Evolutionary conservation across 345 rosid genomes (phyloP).

Genomic region (Laguncularia racemosa): DNA sequence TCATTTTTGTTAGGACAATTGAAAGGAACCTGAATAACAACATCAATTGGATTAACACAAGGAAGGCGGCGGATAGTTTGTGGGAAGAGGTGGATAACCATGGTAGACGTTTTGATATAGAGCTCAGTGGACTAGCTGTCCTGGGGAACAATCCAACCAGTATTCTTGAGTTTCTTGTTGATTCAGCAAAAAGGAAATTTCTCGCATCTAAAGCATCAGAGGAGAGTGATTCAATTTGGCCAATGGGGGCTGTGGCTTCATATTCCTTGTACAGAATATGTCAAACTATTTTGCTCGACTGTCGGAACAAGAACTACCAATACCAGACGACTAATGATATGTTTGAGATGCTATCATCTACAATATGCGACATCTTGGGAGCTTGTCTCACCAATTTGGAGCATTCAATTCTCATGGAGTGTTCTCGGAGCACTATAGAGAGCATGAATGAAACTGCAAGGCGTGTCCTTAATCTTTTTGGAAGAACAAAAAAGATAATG

Average conservation of each 20-base stretch:
- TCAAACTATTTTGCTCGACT: constrained; percentile 39
- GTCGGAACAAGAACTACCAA: constrained; percentile 14
- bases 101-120: constrained; percentile 61
- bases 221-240: constrained; percentile 44
- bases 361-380: constrained; percentile 57
- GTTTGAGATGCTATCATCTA: constrained; percentile 29
- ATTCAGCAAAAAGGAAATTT: constrained; percentile 5
- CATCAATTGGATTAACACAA: constrained; percentile 29
- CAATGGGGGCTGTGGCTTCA: constrained; percentile 53
- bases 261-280: constrained; percentile 76
- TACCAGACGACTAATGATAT: constrained; percentile 22
- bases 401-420: constrained; percentile 38
- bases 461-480: constrained; percentile 49
- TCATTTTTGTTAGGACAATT: constrained; percentile 36
- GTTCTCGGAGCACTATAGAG: constrained; percentile 48
- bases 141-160: constrained; percentile 20
- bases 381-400: constrained; percentile 74
- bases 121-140: constrained; percentile 42
- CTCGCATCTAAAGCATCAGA: too few species aligned
- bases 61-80: constrained; percentile 46
- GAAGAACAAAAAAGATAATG: constrained; percentile 44
- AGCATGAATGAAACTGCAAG: constrained; percentile 48
- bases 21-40: constrained; percentile 30
- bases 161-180: too few species aligned
- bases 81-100: constrained; percentile 66